These are phyloP conservation scores for Blastocrithidia nonstop DNA, from an alignment of 208 protist species.

Conservation along the genomic window DNA sequence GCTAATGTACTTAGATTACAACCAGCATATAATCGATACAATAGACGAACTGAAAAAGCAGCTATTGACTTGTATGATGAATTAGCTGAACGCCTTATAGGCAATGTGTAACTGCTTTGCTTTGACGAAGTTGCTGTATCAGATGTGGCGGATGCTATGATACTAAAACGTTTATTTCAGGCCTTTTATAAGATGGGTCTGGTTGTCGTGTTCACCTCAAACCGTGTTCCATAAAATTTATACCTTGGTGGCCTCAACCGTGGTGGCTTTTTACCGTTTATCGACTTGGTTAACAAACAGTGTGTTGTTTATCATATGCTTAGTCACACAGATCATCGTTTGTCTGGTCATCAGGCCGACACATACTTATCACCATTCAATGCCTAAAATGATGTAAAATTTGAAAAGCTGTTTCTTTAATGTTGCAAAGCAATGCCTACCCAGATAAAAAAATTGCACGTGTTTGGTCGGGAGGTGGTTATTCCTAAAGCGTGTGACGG, in stretches of 20 bases:
- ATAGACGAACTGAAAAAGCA: conserved; percentile 41
- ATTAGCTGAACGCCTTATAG: conserved; percentile 73
- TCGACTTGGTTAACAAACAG: conserved; percentile 81
- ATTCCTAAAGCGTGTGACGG: conserved; percentile 42
- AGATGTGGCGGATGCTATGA: conserved; percentile 93
- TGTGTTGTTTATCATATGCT: conserved; percentile 81
- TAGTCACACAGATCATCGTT: conserved; percentile 85
- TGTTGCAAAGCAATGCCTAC: conserved; percentile 75
- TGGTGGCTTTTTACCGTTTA: conserved; percentile 90
- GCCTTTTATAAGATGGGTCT: conserved; percentile 85
- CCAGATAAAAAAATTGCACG: conserved; percentile 18
- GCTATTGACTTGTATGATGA: conserved; percentile 71
- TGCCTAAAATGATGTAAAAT: conserved; percentile 33
- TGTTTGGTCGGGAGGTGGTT: conserved; percentile 70
- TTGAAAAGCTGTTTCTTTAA: conserved; percentile 64
- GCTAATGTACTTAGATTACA: conserved; percentile 13
- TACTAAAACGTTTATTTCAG: conserved; percentile 86
- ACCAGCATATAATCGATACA: conserved; percentile 22
- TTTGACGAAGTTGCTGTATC: conserved; percentile 90
- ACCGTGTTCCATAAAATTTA: conserved; percentile 65
- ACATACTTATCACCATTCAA: conserved; percentile 55
- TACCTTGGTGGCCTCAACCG: conserved; percentile 90
- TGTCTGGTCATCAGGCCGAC: conserved; percentile 47
- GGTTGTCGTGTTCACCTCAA: conserved; percentile 89
- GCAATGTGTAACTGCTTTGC: conserved; percentile 85